These are phyloP conservation scores for Zygotorulaspora danielsina DNA, from an alignment of 805 yeast species.

Conservation along the genomic window DNA sequence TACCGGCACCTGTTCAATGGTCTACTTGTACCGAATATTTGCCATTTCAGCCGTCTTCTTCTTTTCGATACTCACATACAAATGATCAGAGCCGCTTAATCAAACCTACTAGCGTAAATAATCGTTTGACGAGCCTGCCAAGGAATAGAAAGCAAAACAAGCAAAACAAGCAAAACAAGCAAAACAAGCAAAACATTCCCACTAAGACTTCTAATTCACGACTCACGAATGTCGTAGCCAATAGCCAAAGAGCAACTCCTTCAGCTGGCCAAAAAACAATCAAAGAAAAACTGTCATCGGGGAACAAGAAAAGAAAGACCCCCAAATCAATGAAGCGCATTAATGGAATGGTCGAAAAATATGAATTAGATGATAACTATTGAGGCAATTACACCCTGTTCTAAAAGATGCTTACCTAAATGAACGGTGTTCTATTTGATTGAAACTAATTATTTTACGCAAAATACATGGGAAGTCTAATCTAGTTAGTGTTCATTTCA, in stretches of 20 bases:
- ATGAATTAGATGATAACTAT: conserved; percentile 19
- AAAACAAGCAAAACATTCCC: too few species aligned
- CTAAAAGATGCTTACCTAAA: background rate
- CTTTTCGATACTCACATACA: background rate
- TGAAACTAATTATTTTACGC: too few species aligned
- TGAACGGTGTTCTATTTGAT: too few species aligned
- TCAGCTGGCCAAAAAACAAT: too few species aligned
- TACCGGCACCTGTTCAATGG: background rate
- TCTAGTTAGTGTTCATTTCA: too few species aligned
- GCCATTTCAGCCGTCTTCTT: background rate
- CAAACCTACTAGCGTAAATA: background rate
- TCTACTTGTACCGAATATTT: background rate
- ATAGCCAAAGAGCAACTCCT: too few species aligned
- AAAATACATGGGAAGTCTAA: too few species aligned
- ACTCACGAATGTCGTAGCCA: too few species aligned
- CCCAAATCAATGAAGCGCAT: conserved; percentile 31
- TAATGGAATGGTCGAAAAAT: conserved; percentile 27
- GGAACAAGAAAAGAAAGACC: conserved; percentile 11
- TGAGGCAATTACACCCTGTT: background rate
- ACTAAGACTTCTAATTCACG: too few species aligned
- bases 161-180: too few species aligned
- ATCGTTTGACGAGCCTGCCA: background rate
- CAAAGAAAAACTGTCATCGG: too few species aligned
- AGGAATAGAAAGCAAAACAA: background rate
- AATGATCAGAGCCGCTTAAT: background rate